Percentiles rank a stretch among this genome's conserved stretches.
These are phyloP conservation scores for Effrenium voratum DNA, from an alignment of 73 alveolate species.

Conservation along the genomic window DNA sequence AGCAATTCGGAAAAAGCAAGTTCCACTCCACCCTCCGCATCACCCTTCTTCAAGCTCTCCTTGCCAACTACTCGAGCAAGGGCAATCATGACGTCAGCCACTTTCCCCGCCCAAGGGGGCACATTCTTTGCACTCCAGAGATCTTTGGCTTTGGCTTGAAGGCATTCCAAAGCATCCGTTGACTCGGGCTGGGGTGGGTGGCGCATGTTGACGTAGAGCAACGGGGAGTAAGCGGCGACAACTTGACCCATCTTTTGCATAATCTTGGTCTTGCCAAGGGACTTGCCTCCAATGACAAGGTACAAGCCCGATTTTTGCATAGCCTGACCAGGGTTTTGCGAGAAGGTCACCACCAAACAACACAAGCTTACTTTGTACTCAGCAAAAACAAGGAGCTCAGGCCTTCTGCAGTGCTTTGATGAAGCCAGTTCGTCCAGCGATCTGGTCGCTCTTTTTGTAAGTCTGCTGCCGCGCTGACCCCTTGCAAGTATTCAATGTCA, in stretches of 20 bases:
- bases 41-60: background rate
- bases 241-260: conserved; percentile 31
- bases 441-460: too few species aligned
- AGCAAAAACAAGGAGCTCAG: too few species aligned
- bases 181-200: conserved; percentile 30
- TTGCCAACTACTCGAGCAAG: conserved; percentile 12
- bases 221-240: conserved; percentile 33
- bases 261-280: conserved; percentile 55
- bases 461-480: too few species aligned
- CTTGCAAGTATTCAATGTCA: too few species aligned
- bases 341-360: too few species aligned
- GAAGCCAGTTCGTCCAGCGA: too few species aligned
- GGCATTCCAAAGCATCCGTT: conserved; percentile 32
- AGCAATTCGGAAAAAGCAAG: conserved; percentile 12
- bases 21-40: conserved; percentile 42
- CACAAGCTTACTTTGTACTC: too few species aligned
- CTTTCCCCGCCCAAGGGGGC: too few species aligned
- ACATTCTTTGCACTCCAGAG: conserved; percentile 17
- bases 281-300: conserved; percentile 75
- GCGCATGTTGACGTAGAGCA: conserved; percentile 74
- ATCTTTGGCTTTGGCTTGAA: background rate
- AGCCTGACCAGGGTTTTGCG: conserved; percentile 80
- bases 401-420: too few species aligned
- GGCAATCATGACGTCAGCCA: too few species aligned
- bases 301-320: conserved; percentile 55